A percentile compares a stretch with the other conserved stretches of the same genome.
Evolutionary conservation across 2,329 filamentous ascomycete genomes (phyloP).

Genomic region (Beauveria sp.): DNA sequence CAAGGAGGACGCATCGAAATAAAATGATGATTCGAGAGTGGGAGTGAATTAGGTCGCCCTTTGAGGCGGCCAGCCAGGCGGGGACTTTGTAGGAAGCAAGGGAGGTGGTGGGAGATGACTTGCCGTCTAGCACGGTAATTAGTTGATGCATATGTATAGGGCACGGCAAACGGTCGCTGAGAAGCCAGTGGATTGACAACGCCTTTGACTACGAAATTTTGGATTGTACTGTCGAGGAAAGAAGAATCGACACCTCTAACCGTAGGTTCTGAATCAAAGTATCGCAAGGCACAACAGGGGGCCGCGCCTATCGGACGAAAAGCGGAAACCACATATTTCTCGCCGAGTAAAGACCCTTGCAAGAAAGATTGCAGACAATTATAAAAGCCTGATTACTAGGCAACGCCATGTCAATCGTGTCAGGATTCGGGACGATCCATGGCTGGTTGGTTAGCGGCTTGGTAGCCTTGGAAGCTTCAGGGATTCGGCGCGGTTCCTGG

Average conservation of each 20-base stretch:
- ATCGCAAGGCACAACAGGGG: neutral
- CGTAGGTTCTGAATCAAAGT: neutral
- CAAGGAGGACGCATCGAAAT: neutral
- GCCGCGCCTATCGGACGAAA: neutral
- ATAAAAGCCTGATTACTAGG: neutral
- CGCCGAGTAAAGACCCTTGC: neutral
- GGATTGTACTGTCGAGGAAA: neutral
- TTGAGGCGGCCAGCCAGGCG: too few relatives aligned
- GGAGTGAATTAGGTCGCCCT: neutral
- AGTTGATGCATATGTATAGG: neutral
- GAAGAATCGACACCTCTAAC: neutral
- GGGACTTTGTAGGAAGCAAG: neutral
- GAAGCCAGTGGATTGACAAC: neutral
- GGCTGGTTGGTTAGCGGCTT: neutral
- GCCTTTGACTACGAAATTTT: neutral
- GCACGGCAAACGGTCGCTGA: too few relatives aligned
- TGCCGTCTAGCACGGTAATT: too few relatives aligned
- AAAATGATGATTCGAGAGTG: neutral
- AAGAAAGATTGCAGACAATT: neutral
- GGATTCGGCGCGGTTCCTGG: neutral
- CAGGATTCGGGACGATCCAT: neutral
- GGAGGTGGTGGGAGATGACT: neutral
- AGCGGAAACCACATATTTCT: neutral
- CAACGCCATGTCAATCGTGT: neutral
- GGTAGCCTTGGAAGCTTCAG: neutral